Conservation (phyloP, 768 basidiomycete genomes). For the Nidula microcarpa region DNA sequence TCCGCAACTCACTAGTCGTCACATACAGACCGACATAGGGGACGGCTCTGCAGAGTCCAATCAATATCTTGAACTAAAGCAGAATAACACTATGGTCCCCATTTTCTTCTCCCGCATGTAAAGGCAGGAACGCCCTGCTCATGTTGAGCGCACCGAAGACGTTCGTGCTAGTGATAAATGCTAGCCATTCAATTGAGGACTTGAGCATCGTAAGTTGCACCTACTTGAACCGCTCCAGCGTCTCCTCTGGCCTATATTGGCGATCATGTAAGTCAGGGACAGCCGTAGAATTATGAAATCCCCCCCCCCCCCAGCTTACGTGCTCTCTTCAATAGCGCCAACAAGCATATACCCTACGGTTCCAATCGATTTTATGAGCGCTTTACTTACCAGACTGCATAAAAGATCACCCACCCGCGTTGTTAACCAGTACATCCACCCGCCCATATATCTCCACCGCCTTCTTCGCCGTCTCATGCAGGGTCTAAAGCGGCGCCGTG, state of each 20-base stretch:
- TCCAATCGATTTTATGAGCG: background rate
- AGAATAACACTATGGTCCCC: constrained; percentile 34
- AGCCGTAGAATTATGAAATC: background rate
- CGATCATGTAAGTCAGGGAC: no score
- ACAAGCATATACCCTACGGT: constrained; percentile 32
- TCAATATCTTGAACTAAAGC: background rate
- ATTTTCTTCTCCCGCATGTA: constrained; percentile 39
- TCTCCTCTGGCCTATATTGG: constrained; percentile 34
- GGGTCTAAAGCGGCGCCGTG: constrained; percentile 23
- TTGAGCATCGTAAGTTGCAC: background rate
- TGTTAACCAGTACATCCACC: constrained; percentile 44
- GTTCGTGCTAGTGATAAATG: constrained; percentile 29
- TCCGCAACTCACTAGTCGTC: no score
- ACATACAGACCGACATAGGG: constrained; percentile 31
- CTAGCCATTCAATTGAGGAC: background rate
- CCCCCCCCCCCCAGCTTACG: constrained; percentile 8
- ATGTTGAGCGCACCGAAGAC: constrained; percentile 43
- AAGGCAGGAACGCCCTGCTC: constrained; percentile 40
- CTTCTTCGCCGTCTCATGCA: constrained; percentile 28
- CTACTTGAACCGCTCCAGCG: constrained; percentile 31
- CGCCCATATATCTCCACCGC: constrained; percentile 33
- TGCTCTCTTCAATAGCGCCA: constrained; percentile 27
- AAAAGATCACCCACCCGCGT: constrained; percentile 26
- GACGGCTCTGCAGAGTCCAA: constrained; percentile 11
- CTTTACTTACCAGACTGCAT: background rate